Base-by-base conservation (phyloP, 108 stramenopile genomes). In the Craspedostauros australis region DNA sequence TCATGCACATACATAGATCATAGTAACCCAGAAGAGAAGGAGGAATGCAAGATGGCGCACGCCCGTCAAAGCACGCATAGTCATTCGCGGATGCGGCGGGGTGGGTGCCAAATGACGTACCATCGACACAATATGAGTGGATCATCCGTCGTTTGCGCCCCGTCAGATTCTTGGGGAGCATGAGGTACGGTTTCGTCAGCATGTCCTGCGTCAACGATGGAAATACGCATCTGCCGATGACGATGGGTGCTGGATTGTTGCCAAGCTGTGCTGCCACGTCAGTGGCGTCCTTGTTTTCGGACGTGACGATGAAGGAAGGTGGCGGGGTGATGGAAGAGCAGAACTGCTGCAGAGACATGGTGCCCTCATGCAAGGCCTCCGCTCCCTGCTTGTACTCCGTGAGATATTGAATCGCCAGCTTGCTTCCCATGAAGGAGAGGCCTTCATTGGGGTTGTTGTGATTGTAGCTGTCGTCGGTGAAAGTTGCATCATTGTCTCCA, bases 61-160 rank as follows among this genome's bases (percentile, higher is more conserved):
- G n/a, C n/a, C n/a, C n/a, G n/a, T n/a, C n/a, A n/a, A n/a, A n/a
- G n/a, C n/a, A n/a, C n/a, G n/a, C n/a, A n/a, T n/a, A n/a, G n/a
- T n/a, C n/a, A n/a, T n/a, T n/a, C n/a, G n/a, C n/a, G n/a, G n/a
- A n/a, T n/a, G n/a, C n/a, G n/a, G n/a, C n/a, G n/a, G n/a, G n/a
- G n/a, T 9, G 12, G 23, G 32, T 8, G 27, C 28, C 15, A 42
- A 32, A 51, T 9, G 33, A 44, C 9, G 34, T 40, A 38, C 16
- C 27, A 28, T 76, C 62, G 5, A 54, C 46, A 36, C 86, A 87
- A 2, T 82, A 27, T 27, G 73, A 60, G 58, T 92, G 86, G 24
- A 92, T 71, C 2, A 53, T 44, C 11, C 63, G 48, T 12, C 90
- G 82, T 46, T 92, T 73, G 26, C 80, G 76, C 15, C 41, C 12